Evolutionary conservation across 2,329 filamentous ascomycete genomes (phyloP), one percentile per base, ranked within the genome.

Genomic region (Fusarium lateritium): DNA sequence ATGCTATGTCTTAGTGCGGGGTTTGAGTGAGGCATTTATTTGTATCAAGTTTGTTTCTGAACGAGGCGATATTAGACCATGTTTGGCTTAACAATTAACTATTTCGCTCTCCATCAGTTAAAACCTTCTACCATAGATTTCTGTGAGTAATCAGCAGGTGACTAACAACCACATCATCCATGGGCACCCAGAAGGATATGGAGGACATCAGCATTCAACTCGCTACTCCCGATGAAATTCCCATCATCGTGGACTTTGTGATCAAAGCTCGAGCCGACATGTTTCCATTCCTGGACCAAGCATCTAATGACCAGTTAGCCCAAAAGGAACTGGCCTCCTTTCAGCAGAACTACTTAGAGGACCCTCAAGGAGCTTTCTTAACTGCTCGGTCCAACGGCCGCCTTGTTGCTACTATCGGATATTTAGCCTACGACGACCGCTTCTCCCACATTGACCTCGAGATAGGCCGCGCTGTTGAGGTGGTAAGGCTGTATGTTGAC

Each of bases 401-500:
- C 4, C 44, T 77, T 4, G 42, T 76, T 6, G 76, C 73, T 5
- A 76, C 73, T 1, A 72, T 76, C 21, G 76, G 61, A 2, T 76
- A 73, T 24, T 44, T 67, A 5, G 36, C 71, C 26, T 77, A 76
- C 21, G 73, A 77, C 7, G 17, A 65, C 1, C 73, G 74, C 0
- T 77, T 77, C 14, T 49, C 72, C 0, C 65, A 73, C 2, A 53
- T 77, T 17, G 19, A 58, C 1, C 50, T 76, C 17, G 60, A 66
- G 1, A 9, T 28, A 2, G 54, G 69, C 3, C 66, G 62, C 8
- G 63, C 70, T 8, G 73, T 75, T 7, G 76, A 77, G 33, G 66
- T 77, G 9, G 56, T 76, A 1, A 72, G 72, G n/a, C 59, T 77
- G 5, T 77, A 72, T 24, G 74, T 77, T 8, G 53, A 73, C 4